Evolutionary conservation across 2,329 filamentous ascomycete species (phyloP), one percentile per base, ranked within the genome.

Genomic region (Nemania abortiva): DNA sequence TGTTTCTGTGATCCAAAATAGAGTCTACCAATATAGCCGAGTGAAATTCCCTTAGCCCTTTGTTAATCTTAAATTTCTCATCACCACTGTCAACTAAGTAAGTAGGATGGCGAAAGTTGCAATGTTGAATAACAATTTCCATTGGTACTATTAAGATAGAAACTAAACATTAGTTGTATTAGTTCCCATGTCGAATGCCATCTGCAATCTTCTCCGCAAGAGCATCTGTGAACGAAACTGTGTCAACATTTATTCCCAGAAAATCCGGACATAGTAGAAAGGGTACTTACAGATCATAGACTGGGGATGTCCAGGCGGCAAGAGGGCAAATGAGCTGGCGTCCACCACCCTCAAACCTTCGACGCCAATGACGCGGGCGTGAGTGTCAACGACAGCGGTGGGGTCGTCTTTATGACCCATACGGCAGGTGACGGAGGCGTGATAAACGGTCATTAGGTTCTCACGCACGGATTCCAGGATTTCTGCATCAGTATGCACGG

Each of bases 121-220:
- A n/a, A n/a, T n/a, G n/a, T n/a, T n/a, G n/a, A n/a, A n/a, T n/a
- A n/a, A n/a, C n/a, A n/a, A n/a, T n/a, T n/a, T n/a, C n/a, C n/a
- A n/a, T n/a, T n/a, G n/a, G n/a, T n/a, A n/a, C n/a, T n/a, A n/a
- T n/a, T n/a, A n/a, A n/a, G n/a, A n/a, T n/a, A n/a, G n/a, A n/a
- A n/a, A n/a, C n/a, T n/a, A n/a, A n/a, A n/a, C n/a, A n/a, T n/a
- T n/a, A n/a, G n/a, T n/a, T n/a, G n/a, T n/a, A n/a, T n/a, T n/a
- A n/a, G n/a, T n/a, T n/a, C n/a, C n/a, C n/a, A n/a, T n/a, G n/a
- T n/a, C n/a, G n/a, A 58, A 58, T 65, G 9, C 55, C 27, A 9
- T 10, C 20, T 1, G 52, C 60, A 39, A 63, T 63, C 29, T 63
- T 63, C 60, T 63, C 60, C 6, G 60, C 60, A 6, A 63, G 11